phyloP scores from a whole-genome alignment of 495 filamentous ascomycete species.

The Mytilinidion resinicola region DNA sequence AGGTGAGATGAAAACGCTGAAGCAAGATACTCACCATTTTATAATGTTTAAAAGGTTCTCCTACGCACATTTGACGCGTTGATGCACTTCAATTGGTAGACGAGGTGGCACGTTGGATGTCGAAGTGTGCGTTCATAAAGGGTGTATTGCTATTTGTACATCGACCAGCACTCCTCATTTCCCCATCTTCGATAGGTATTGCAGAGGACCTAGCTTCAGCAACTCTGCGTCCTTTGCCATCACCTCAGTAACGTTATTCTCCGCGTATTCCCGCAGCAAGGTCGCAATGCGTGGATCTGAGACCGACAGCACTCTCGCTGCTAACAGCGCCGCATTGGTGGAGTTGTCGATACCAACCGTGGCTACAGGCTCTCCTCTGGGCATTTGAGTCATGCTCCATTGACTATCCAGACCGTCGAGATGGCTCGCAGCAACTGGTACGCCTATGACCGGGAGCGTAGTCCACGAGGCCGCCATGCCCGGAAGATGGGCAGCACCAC shows the following conservation, averaged over 20 bases:
- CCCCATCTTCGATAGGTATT: slow-evolving; percentile 57
- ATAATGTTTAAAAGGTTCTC: too few relatives aligned
- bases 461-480: slow-evolving; percentile 88
- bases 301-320: slow-evolving; percentile 74
- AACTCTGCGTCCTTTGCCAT: slow-evolving; percentile 60
- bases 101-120: too few relatives aligned
- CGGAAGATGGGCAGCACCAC: slow-evolving; percentile 84
- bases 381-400: slow-evolving; percentile 92
- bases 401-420: slow-evolving; percentile 87
- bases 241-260: slow-evolving; percentile 57
- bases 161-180: slow-evolving; percentile 2
- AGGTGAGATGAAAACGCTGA: too few relatives aligned
- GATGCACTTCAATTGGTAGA: too few relatives aligned
- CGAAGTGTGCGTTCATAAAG: too few relatives aligned
- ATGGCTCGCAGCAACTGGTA: slow-evolving; percentile 80
- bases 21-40: too few relatives aligned
- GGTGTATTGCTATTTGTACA: too few relatives aligned
- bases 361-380: slow-evolving; percentile 60
- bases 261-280: slow-evolving; percentile 61
- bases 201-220: slow-evolving; percentile 60
- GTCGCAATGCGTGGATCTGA: slow-evolving; percentile 52
- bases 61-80: too few relatives aligned
- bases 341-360: slow-evolving; percentile 92
- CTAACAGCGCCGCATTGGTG: slow-evolving; percentile 83
- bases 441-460: slow-evolving; percentile 84